Conservation (phyloP, 495 filamentous ascomycete species). For the Neurospora sp. region DNA sequence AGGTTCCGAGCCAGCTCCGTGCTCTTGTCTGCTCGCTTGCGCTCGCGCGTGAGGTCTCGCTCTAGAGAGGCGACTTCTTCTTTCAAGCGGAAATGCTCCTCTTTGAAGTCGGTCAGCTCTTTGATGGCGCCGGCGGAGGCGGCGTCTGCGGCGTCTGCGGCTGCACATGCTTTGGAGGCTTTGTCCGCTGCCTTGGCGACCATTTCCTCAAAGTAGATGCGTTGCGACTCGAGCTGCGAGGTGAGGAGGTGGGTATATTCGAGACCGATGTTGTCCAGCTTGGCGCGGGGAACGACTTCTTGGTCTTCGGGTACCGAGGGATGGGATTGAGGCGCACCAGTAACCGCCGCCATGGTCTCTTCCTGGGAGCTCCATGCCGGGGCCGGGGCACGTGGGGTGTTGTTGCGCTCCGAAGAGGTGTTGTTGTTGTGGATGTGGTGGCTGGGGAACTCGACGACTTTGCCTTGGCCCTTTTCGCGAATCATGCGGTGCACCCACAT, state of each 20-base stretch:
- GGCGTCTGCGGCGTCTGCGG: constrained; percentile 51
- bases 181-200: constrained; percentile 88
- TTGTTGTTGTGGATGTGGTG: constrained; percentile 15
- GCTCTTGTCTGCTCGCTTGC: constrained; percentile 57
- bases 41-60: constrained; percentile 56
- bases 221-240: constrained; percentile 82
- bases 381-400: not conserved
- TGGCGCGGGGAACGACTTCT: constrained; percentile 79
- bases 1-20: constrained; percentile 65
- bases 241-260: constrained; percentile 93
- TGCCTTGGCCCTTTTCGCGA: constrained; percentile 81
- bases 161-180: constrained; percentile 58
- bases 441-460: constrained; percentile 72
- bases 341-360: not conserved
- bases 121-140: constrained; percentile 38
- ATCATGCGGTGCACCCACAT: constrained; percentile 94
- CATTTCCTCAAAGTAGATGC: constrained; percentile 89
- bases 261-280: constrained; percentile 81
- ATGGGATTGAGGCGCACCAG: not conserved
- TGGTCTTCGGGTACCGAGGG: constrained; percentile 20
- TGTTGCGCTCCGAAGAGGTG: constrained; percentile 1
- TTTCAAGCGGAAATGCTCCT: constrained; percentile 44
- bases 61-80: constrained; percentile 58
- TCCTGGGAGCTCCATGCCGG: not conserved
- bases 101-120: constrained; percentile 41